Percentiles rank a stretch among this genome's conserved stretches.
Conservation (phyloP, 805 yeast genomes). For the Yarrowia sp. region DNA sequence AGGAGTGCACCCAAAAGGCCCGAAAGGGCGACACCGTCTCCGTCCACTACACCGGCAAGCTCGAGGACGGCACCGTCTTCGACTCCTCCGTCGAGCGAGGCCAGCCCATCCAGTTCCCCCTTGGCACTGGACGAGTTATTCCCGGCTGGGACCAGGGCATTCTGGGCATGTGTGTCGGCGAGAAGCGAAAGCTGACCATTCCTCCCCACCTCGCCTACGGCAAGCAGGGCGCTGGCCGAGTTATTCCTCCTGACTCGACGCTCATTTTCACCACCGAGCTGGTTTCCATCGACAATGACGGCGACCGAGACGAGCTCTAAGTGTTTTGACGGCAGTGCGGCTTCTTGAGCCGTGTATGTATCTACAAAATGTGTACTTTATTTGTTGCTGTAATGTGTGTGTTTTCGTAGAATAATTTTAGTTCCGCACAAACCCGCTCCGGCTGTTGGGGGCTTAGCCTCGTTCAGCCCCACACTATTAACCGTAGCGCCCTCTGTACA, state of each 20-base stretch:
- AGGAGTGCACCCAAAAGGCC: slow-evolving; percentile 57
- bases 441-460: neutral
- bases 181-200: slow-evolving; percentile 71
- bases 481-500: too few species aligned
- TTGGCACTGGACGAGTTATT: slow-evolving; percentile 80
- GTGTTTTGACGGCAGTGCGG: neutral
- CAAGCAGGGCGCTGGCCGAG: slow-evolving; percentile 63
- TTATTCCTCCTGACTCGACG: slow-evolving; percentile 75
- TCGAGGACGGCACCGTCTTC: slow-evolving; percentile 66
- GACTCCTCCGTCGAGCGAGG: slow-evolving; percentile 70
- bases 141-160: slow-evolving; percentile 91
- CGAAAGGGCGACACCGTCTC: slow-evolving; percentile 62
- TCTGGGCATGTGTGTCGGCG: slow-evolving; percentile 82
- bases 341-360: too few species aligned
- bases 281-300: slow-evolving; percentile 50
- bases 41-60: slow-evolving; percentile 77
- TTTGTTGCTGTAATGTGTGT: neutral
- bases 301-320: slow-evolving; percentile 26
- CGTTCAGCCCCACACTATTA: neutral
- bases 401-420: neutral
- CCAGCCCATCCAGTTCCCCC: slow-evolving; percentile 63
- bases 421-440: neutral
- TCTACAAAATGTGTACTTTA: neutral
- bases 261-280: slow-evolving; percentile 66
- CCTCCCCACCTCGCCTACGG: slow-evolving; percentile 84